Evolutionary conservation across 208 protist genomes (phyloP).

Genomic region (Wallacemonas rigidus): DNA sequence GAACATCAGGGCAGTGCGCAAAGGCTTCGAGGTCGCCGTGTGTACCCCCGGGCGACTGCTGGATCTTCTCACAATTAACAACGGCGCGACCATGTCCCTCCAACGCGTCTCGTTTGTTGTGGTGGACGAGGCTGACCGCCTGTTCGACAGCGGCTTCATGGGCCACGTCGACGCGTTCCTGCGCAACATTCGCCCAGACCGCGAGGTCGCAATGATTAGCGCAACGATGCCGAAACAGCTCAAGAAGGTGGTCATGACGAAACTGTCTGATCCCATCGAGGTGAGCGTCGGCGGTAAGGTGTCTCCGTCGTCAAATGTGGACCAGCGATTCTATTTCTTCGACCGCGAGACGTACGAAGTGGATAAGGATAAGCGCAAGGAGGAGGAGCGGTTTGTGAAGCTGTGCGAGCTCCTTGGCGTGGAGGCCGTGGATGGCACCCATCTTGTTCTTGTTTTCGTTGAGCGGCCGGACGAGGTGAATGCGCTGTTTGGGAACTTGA

Average conservation of each 20-base stretch:
- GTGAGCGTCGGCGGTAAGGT: constrained; percentile 88
- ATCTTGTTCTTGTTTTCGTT: constrained; percentile 91
- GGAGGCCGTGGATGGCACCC: constrained; percentile 59
- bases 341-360: constrained; percentile 84
- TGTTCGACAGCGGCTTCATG: constrained; percentile 95
- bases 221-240: constrained; percentile 93
- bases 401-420: constrained; percentile 90
- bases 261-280: constrained; percentile 81
- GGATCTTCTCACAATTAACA: constrained; percentile 89
- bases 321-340: constrained; percentile 92
- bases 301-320: constrained; percentile 85
- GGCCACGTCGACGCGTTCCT: constrained; percentile 92
- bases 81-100: constrained; percentile 62
- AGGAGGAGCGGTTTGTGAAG: constrained; percentile 73
- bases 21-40: constrained; percentile 82
- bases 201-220: constrained; percentile 90
- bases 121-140: constrained; percentile 94
- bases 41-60: constrained; percentile 86
- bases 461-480: constrained; percentile 92
- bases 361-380: constrained; percentile 45
- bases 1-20: constrained; percentile 69
- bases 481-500: constrained; percentile 80
- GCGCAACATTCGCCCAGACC: constrained; percentile 86
- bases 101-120: constrained; percentile 83
- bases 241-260: constrained; percentile 63